Evolutionary conservation across 2,329 filamentous ascomycete species (phyloP).

Genomic region (Talaromyces sp.): DNA sequence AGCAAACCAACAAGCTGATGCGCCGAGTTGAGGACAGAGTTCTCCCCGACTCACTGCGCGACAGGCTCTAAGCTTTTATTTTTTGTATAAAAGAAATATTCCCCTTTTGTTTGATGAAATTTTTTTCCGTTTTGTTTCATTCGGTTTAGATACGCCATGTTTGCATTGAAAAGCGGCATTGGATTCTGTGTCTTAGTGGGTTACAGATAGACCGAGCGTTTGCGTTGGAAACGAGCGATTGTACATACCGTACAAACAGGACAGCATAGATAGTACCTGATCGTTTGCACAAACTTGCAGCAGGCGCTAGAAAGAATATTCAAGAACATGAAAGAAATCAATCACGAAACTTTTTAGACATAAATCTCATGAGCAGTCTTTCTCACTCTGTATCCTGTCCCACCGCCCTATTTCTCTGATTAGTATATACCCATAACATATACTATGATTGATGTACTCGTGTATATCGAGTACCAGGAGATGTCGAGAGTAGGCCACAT

Average conservation of each 20-base stretch:
- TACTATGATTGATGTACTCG: no score
- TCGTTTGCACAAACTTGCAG: neutral
- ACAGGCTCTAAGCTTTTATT: slow-evolving; percentile 45
- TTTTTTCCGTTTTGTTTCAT: neutral
- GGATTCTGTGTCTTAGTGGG: slow-evolving; percentile 1
- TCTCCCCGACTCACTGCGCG: slow-evolving; percentile 50
- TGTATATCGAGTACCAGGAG: no score
- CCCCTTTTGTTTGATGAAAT: neutral
- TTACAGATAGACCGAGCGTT: slow-evolving; percentile 1
- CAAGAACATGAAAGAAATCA: no score
- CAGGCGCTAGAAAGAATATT: neutral
- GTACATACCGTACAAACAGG: neutral
- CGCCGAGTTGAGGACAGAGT: slow-evolving; percentile 71
- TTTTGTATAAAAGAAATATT: neutral
- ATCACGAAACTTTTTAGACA: no score
- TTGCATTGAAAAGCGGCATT: slow-evolving; percentile 1
- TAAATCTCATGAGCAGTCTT: no score
- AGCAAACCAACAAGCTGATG: slow-evolving; percentile 95
- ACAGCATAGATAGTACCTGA: neutral
- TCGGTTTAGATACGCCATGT: neutral
- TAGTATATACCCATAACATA: no score
- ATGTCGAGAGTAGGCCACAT: no score
- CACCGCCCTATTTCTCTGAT: no score
- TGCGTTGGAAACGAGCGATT: neutral
- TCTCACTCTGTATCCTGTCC: no score